phyloP scores from a whole-genome alignment of 345 rosid genomes.

The Eucalyptus tenuipes region DNA sequence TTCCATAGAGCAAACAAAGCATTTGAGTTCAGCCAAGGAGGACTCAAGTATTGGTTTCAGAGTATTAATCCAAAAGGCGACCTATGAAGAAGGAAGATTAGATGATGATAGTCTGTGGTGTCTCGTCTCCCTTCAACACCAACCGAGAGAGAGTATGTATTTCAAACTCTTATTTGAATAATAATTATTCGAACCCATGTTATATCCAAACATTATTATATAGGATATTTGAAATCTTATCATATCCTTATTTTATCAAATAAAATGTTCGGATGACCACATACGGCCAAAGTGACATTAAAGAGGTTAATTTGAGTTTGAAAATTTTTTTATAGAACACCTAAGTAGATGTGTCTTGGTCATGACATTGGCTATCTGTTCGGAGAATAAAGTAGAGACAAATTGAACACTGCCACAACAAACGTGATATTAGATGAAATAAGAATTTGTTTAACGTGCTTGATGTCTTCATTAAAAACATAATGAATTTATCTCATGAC shows the following conservation, averaged over 20 bases:
- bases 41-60: conserved; percentile 12
- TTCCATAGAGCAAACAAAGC: background rate
- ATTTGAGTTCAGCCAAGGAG: conserved; percentile 11
- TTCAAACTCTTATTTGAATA: background rate
- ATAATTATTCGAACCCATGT: background rate
- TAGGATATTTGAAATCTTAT: background rate
- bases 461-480: too few relatives aligned
- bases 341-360: too few relatives aligned
- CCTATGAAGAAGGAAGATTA: background rate
- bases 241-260: background rate
- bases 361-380: too few relatives aligned
- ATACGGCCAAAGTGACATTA: too few relatives aligned
- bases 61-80: background rate
- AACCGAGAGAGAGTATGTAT: background rate
- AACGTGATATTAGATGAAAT: too few relatives aligned
- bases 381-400: too few relatives aligned
- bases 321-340: too few relatives aligned
- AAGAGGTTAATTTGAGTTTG: too few relatives aligned
- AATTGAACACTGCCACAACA: too few relatives aligned
- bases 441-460: background rate
- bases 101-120: background rate
- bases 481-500: too few relatives aligned
- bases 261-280: background rate
- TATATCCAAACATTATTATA: background rate
- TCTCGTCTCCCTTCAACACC: background rate